Base-by-base conservation (phyloP, 257 asterid genomes). In the Datura wrightii region DNA sequence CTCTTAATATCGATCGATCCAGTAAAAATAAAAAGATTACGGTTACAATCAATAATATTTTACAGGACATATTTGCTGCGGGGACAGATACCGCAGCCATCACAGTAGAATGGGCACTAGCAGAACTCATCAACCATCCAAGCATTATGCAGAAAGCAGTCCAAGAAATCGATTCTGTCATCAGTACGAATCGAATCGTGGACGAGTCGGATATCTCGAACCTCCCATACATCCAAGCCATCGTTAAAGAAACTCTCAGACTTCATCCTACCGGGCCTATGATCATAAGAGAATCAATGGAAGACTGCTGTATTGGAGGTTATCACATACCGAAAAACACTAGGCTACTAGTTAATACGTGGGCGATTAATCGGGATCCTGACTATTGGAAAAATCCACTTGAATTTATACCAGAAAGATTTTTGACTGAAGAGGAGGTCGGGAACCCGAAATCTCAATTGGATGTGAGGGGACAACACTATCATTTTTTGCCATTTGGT, bases 31-130 rank as follows among this genome's bases (percentile, higher is more conserved):
- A 14, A 39, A 3, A 37, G 10, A 15, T 54, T 54, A 54, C n/a
- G 8, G 19, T 14, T 54, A 8, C 19, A 15, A 54, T 14, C 5
- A 54, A 54, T 54, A 54, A 54, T 54, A 6, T 3, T 53, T 46
- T 52, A 62, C 94, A 92, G 98, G 97, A 93, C 87, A 87, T 94
- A 83, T 94, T 93, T 80, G 89, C 89, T 2, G 98, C 97, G 0
- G 98, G 97, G 71, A 94, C 97, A 0, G 94, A 93, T 79, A 92
- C 98, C 79, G 90, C 97, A 70, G 98, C 98, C 6, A 90, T 93
- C 59, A 92, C 98, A 54, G 52, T 87, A 50, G 95, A 94, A 79
- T 93, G 98, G 98, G 97, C 98, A 54, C 65, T 94, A 11, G 89
- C 98, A 2, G 98, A 94, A 86, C 90, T 93, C 11, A 92, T 94